These are phyloP conservation scores for Plasmodium vinckei DNA, from an alignment of 169 alveolate species.

Conservation along the genomic window DNA sequence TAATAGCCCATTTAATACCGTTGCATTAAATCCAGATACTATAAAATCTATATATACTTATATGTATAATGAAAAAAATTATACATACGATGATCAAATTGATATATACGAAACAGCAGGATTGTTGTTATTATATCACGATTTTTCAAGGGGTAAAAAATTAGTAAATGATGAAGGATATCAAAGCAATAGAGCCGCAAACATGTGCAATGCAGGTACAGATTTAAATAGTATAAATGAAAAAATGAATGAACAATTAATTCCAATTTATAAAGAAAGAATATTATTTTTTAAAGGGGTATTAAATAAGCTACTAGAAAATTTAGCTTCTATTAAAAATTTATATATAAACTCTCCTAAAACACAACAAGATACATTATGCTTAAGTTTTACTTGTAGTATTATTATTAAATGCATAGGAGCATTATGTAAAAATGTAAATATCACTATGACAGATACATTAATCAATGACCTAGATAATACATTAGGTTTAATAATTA, in stretches of 20 bases:
- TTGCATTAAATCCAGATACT: slow-evolving; percentile 17
- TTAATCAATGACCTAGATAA: slow-evolving; percentile 55
- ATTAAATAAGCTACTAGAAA: slow-evolving; percentile 57
- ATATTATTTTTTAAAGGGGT: slow-evolving; percentile 53
- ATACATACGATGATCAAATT: slow-evolving; percentile 59
- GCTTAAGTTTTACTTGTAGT: slow-evolving; percentile 65
- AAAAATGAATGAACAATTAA: slow-evolving; percentile 36
- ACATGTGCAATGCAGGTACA: neutral
- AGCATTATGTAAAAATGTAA: slow-evolving; percentile 73
- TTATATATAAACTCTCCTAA: slow-evolving; percentile 37
- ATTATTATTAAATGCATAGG: slow-evolving; percentile 68
- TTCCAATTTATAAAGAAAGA: slow-evolving; percentile 59
- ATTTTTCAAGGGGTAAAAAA: slow-evolving; percentile 18
- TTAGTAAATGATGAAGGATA: slow-evolving; percentile 1
- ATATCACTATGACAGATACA: slow-evolving; percentile 41
- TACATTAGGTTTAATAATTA: slow-evolving; percentile 60
- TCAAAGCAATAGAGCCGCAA: neutral
- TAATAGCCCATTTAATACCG: neutral
- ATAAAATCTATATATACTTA: slow-evolving; percentile 41
- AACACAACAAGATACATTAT: slow-evolving; percentile 45
- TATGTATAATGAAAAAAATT: slow-evolving; percentile 31
- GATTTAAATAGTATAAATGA: slow-evolving; percentile 15
- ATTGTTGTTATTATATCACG: slow-evolving; percentile 26
- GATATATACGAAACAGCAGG: slow-evolving; percentile 66
- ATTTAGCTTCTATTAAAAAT: slow-evolving; percentile 60